Base-by-base conservation (phyloP, 1,284 basidiomycete species). In the Cryptococcus sp. region DNA sequence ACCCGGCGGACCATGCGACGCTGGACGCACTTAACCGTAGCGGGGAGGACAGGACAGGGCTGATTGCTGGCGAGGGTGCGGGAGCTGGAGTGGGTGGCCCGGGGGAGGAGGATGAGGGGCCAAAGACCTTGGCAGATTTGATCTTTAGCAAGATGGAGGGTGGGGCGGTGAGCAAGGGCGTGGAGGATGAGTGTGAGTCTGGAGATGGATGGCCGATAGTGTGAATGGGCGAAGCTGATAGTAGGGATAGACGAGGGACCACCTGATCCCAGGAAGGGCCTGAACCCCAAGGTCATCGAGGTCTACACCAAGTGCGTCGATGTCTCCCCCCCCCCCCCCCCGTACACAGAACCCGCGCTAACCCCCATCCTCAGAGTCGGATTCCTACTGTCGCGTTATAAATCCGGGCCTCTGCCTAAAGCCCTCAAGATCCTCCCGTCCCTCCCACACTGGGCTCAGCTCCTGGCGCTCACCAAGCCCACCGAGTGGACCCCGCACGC, bases 391-490 rank as follows among this genome's bases (percentile, higher is more conserved):
- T 88, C 85, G 45, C 86, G 87, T 54, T 98, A 99, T 82, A 94
- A 91, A 71, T 96, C 94, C 8, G 95, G 95, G 2, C 88, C 93
- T 1, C 82, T 99, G 0, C 96, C 96, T 18, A 98, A 98, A 80
- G 84, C 93, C 1, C 95, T 99, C 85, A 98, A 98, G 81, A 91
- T 99, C 57, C 88, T 99, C 35, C 96, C 96, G 3, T 91, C 94
- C 5, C 85, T 98, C 21, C 90, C 91, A 6, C 87, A 91, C 62
- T 99, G 96, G 96, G 93, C 94, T 8, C 88, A 92, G 53, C 87
- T 98, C 60, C 84, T 99, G 51, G 92, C 95, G 33, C 83, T 98
- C 51, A 98, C 96, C 18, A 82, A 84, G 60, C 96, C 96, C 0
- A 87, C 91, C 76, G 84, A 85, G 67, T 98, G 96, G 96, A 91